Percentiles rank a stretch among this genome's conserved stretches.
Conservation (phyloP, 2,329 filamentous ascomycete genomes). For the Ramularia collo-cygni region DNA sequence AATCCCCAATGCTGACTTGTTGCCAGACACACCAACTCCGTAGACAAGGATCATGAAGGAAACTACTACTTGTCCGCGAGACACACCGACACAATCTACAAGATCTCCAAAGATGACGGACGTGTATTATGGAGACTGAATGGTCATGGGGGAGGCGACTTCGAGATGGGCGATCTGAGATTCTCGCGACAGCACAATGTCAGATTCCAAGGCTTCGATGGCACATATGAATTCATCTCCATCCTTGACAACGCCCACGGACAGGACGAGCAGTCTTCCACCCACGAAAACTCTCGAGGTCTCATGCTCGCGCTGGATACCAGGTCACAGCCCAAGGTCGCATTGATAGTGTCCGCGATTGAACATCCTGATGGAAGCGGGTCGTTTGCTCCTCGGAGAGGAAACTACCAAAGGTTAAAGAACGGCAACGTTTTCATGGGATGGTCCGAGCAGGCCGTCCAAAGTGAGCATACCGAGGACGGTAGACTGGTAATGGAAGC, state of each 20-base stretch:
- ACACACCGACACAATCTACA: constrained; percentile 41
- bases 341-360: constrained; percentile 7
- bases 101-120: constrained; percentile 42
- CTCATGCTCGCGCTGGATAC: constrained; percentile 15
- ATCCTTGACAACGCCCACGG: constrained; percentile 45
- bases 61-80: constrained; percentile 49
- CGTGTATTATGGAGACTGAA: constrained; percentile 44
- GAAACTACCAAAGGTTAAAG: constrained; percentile 37
- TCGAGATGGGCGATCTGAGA: constrained; percentile 8
- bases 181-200: constrained; percentile 45
- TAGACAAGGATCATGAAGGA: constrained; percentile 42
- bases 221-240: constrained; percentile 40
- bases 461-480: constrained; percentile 34
- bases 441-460: constrained; percentile 33
- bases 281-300: constrained; percentile 14
- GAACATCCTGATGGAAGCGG: constrained; percentile 24
- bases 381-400: constrained; percentile 36
- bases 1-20: neutral
- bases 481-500: constrained; percentile 43
- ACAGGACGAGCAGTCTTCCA: constrained; percentile 12
- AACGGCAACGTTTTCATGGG: constrained; percentile 48
- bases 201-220: constrained; percentile 34
- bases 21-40: constrained; percentile 25
- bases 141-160: constrained; percentile 10
- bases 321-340: constrained; percentile 7